These are phyloP conservation scores for Botryosphaeria agaves DNA, from an alignment of 2,329 filamentous ascomycete genomes.

Conservation along the genomic window DNA sequence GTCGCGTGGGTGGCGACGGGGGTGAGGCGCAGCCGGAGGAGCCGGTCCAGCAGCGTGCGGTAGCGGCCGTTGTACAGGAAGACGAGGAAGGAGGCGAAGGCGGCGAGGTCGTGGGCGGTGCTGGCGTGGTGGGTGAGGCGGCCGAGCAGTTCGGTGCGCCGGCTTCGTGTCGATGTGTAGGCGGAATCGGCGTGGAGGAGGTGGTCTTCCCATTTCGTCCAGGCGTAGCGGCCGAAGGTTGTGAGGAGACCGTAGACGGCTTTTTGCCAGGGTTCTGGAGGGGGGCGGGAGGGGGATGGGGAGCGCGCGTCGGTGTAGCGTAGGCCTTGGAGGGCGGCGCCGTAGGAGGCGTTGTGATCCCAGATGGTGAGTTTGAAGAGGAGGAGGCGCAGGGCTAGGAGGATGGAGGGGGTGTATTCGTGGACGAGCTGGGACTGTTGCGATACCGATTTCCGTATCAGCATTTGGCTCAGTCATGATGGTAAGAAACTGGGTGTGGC, in stretches of 20 bases:
- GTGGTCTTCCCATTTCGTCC: conserved; percentile 85
- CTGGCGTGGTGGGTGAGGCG: conserved; percentile 51
- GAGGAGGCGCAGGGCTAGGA: conserved; percentile 55
- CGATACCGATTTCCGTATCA: too few relatives aligned
- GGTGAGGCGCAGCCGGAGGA: conserved; percentile 69
- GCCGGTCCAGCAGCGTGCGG: conserved; percentile 71
- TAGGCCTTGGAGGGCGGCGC: conserved; percentile 80
- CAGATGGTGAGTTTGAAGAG: conserved; percentile 93
- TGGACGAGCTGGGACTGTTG: conserved; percentile 49
- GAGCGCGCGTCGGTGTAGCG: conserved; percentile 73
- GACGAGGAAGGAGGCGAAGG: conserved; percentile 71
- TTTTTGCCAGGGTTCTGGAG: conserved; percentile 73
- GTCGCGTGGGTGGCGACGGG: conserved; percentile 73
- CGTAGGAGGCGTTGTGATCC: conserved; percentile 93
- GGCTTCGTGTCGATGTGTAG: conserved; percentile 39
- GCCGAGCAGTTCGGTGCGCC: conserved; percentile 41
- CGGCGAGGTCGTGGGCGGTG: conserved; percentile 63
- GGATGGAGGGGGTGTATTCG: conserved; percentile 76
- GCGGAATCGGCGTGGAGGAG: conserved; percentile 61
- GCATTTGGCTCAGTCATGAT: too few relatives aligned
- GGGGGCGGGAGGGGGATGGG: conserved; percentile 32
- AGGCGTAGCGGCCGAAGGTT: conserved; percentile 74
- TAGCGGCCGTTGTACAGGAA: conserved; percentile 87
- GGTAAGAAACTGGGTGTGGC: too few relatives aligned
- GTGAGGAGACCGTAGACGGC: conserved; percentile 67